These are phyloP conservation scores for Arctium lappa DNA, from an alignment of 129 eudicot species.

Conservation along the genomic window DNA sequence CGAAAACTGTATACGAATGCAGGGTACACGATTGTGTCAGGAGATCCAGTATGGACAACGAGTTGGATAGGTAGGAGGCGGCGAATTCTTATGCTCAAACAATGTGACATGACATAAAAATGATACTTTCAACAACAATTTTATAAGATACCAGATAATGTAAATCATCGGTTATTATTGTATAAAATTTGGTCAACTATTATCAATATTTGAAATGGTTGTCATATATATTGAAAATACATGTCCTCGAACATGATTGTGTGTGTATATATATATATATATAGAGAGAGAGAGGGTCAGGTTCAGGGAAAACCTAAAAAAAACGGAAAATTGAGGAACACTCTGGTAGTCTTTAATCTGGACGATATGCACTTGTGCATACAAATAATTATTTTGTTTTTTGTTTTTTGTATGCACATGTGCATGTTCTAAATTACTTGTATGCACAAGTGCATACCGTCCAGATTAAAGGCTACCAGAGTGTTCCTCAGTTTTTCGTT, in stretches of 20 bases:
- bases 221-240: background rate
- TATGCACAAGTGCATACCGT: too few relatives aligned
- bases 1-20: constrained; percentile 57
- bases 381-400: too few relatives aligned
- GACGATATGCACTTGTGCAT: too few relatives aligned
- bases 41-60: constrained; percentile 67
- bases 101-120: constrained; percentile 16
- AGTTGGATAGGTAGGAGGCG: constrained; percentile 77
- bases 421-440: too few relatives aligned
- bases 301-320: too few relatives aligned
- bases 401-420: too few relatives aligned
- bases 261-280: too few relatives aligned
- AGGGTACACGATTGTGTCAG: constrained; percentile 54
- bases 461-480: too few relatives aligned
- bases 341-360: too few relatives aligned
- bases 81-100: constrained; percentile 76
- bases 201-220: background rate
- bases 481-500: too few relatives aligned
- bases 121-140: background rate
- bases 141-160: background rate
- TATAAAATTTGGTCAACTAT: background rate
- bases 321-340: too few relatives aligned
- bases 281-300: too few relatives aligned
- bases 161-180: constrained; percentile 4
- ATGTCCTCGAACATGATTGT: background rate